Conservation (phyloP, 2,329 filamentous ascomycete genomes). For the Penicillium sp. region DNA sequence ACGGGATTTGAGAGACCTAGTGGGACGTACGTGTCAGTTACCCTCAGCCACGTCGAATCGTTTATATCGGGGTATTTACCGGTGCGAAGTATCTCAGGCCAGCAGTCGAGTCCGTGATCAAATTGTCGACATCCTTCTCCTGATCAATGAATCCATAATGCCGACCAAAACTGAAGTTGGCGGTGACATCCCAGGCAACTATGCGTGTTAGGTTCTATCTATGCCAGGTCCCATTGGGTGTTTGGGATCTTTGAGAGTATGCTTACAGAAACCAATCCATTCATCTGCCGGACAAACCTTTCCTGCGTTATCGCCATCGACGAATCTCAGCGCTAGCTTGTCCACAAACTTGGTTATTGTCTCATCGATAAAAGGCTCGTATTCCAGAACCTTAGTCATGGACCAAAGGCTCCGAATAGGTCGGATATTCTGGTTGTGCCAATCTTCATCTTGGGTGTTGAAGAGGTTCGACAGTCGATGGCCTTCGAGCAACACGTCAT, state of each 20-base stretch:
- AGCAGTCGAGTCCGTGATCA: slow-evolving; percentile 21
- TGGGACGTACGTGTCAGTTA: neutral
- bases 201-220: neutral
- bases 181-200: slow-evolving; percentile 25
- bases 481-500: slow-evolving; percentile 24
- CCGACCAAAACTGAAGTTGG: slow-evolving; percentile 19
- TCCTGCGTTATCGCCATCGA: slow-evolving; percentile 13
- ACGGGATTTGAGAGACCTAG: slow-evolving; percentile 23
- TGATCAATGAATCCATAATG: slow-evolving; percentile 27
- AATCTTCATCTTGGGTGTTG: slow-evolving; percentile 25
- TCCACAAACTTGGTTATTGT: slow-evolving; percentile 23
- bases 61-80: neutral
- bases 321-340: slow-evolving; percentile 21
- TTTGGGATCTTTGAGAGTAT: too few species aligned
- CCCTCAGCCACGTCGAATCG: neutral
- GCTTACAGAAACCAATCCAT: slow-evolving; percentile 22
- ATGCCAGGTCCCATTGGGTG: neutral
- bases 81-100: slow-evolving; percentile 25
- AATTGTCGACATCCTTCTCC: slow-evolving; percentile 24
- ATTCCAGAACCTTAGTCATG: slow-evolving; percentile 27
- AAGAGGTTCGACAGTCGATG: slow-evolving; percentile 27
- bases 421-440: slow-evolving; percentile 24
- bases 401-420: slow-evolving; percentile 22
- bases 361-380: slow-evolving; percentile 26
- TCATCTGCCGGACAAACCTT: slow-evolving; percentile 18